Evolutionary conservation across 129 eudicot species (phyloP), one percentile per base, ranked within the genome.

Genomic region (Logfia minima): DNA sequence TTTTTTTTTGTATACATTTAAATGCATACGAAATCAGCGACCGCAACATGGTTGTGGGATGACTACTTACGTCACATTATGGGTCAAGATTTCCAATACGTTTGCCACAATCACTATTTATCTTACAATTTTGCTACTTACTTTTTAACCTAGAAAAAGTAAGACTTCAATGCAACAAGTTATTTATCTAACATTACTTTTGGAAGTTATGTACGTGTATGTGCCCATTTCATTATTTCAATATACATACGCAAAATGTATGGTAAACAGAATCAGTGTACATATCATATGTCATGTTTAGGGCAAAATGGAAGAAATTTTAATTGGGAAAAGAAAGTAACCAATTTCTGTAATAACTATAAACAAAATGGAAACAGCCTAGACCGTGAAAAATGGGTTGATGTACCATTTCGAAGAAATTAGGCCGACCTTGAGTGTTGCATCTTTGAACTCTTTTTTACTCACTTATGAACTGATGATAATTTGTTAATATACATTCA

Each of bases 211-310:
- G 43, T 22, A 48, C 66, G n/a, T 8, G 39, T 34, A 34, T 66
- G 3, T 48, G 62, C 45, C 63, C 60, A 62, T 51, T 18, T 75
- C 32, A 45, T 14, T 41, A 43, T 24, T 41, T 75, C 48, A 45
- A 16, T 41, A 41, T 9, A 56, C 8, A 26, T 23, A 63, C 24
- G 71, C 45, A 63, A 58, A 73, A 62, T 22, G 22, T 43, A 41
- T 13, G 32, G 31, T 75, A 28, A 41, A 75, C 9, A 7, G 51
- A 45, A 28, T 3, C 26, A n/a, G 43, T 34, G 34, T 39, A 9
- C 14, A 41, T 59, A 32, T 21, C 77, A 73, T 73, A 59, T 58
- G 77, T 66, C 7, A 59, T 73, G 77, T 73, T 22, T 73, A 35
- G 23, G 35, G 21, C 51, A 41, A 51, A 69, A 69, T 43, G 59